phyloP scores from a whole-genome alignment of 2,329 filamentous ascomycete genomes.

The Neonectria magnoliae region DNA sequence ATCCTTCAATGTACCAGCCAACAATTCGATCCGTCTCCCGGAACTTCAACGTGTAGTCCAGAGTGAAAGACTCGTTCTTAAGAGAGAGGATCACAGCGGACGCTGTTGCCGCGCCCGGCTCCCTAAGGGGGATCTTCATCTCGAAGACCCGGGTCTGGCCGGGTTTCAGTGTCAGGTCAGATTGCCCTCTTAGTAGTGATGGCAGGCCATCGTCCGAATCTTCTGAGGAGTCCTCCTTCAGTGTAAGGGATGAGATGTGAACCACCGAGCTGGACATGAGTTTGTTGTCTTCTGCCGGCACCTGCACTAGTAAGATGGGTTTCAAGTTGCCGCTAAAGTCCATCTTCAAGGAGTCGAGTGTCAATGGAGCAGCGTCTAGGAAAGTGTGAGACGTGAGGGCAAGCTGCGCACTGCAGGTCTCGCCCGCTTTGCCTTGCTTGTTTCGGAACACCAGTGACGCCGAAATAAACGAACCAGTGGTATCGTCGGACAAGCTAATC shows the following conservation, averaged over 20 bases:
- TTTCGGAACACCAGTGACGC: constrained; percentile 67
- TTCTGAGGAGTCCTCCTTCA: constrained; percentile 46
- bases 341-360: constrained; percentile 62
- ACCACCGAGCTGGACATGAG: constrained; percentile 11
- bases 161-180: constrained; percentile 73
- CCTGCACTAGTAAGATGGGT: constrained; percentile 62
- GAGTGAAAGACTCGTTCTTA: constrained; percentile 70
- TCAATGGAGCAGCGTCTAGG: constrained; percentile 60
- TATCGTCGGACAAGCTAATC: constrained; percentile 62
- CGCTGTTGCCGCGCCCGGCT: constrained; percentile 80
- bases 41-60: constrained; percentile 72
- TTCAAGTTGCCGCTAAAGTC: constrained; percentile 68
- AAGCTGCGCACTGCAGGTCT: constrained; percentile 67
- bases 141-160: constrained; percentile 76
- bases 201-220: constrained; percentile 44
- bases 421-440: constrained; percentile 70
- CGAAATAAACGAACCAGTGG: constrained; percentile 63
- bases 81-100: constrained; percentile 71
- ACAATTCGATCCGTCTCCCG: constrained; percentile 53
- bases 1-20: constrained; percentile 61
- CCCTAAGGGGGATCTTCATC: constrained; percentile 77
- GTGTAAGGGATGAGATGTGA: constrained; percentile 41
- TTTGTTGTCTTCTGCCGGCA: constrained; percentile 27
- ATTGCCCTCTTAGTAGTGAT: constrained; percentile 60
- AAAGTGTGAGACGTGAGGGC: constrained; percentile 66